A percentile compares a stretch with the other conserved stretches of the same genome.
phyloP scores from a whole-genome alignment of 2,329 filamentous ascomycete genomes.

The Cercospora sp. region DNA sequence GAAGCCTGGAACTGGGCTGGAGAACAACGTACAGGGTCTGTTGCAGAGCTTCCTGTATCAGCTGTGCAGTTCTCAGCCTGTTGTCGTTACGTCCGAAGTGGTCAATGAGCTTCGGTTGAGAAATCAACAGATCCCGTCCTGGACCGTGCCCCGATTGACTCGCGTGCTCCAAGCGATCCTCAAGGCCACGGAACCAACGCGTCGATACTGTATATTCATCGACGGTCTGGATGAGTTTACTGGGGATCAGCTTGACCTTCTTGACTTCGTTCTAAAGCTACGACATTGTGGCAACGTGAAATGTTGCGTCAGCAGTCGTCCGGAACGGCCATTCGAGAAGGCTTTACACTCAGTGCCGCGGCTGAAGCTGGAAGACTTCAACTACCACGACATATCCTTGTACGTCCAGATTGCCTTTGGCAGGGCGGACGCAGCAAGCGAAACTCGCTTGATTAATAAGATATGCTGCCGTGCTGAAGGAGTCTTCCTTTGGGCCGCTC shows the following conservation, averaged over 20 bases:
- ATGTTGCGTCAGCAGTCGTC: not conserved
- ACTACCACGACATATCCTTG: no score
- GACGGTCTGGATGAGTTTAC: not conserved
- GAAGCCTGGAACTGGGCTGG: not conserved
- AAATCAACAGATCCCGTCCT: not conserved
- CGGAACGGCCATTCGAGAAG: no score
- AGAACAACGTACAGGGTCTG: not conserved
- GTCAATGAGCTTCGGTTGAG: not conserved
- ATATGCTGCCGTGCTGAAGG: no score
- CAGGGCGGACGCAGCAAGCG: no score
- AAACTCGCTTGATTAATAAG: no score
- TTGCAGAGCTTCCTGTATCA: not conserved
- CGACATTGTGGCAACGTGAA: no score
- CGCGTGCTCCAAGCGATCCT: not conserved
- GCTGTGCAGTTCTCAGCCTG: not conserved
- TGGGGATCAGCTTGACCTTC: no score
- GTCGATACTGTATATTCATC: not conserved
- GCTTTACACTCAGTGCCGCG: no score
- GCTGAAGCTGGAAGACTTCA: no score
- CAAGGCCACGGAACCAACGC: not conserved
- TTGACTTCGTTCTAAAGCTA: no score
- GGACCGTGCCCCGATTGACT: not conserved
- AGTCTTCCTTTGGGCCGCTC: not conserved
- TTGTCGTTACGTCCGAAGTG: not conserved
- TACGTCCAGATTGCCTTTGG: no score